Percentiles rank a stretch among this genome's conserved stretches.
Evolutionary conservation across 1,284 basidiomycete species (phyloP).

Genomic region (Ustilago esculenta): DNA sequence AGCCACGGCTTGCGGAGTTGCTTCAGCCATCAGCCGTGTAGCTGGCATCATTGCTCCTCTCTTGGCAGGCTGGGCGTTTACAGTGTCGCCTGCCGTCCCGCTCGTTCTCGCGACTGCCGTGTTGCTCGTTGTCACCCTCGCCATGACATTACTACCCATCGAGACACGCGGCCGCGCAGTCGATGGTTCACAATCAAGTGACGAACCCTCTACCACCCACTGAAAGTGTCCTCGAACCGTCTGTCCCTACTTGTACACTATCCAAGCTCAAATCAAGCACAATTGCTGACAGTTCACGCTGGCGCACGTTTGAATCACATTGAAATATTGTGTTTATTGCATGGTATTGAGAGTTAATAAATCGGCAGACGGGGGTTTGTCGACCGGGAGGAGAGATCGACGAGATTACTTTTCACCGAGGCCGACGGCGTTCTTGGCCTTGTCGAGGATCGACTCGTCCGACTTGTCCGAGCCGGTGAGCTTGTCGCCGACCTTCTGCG

Average conservation of each 20-base stretch:
- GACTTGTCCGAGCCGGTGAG: constrained; percentile 68
- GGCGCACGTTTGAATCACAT: too few species aligned
- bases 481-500: constrained; percentile 71
- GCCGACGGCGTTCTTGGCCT: constrained; percentile 56
- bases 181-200: constrained; percentile 2
- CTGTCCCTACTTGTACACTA: too few species aligned
- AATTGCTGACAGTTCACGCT: too few species aligned
- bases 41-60: constrained; percentile 63
- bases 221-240: too few species aligned
- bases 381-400: too few species aligned
- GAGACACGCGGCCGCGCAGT: constrained; percentile 39
- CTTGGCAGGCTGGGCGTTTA: constrained; percentile 51
- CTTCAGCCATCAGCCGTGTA: constrained; percentile 58
- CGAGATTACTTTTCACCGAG: constrained; percentile 45
- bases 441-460: constrained; percentile 51
- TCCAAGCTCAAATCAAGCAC: too few species aligned
- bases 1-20: constrained; percentile 59
- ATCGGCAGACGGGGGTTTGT: too few species aligned
- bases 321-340: too few species aligned
- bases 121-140: constrained; percentile 28
- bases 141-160: constrained; percentile 45
- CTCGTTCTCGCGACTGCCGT: constrained; percentile 34
- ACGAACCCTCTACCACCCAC: too few species aligned
- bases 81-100: constrained; percentile 30
- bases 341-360: too few species aligned